Evolutionary conservation across 2,329 filamentous ascomycete genomes (phyloP).

Genomic region (Nemania sp.): DNA sequence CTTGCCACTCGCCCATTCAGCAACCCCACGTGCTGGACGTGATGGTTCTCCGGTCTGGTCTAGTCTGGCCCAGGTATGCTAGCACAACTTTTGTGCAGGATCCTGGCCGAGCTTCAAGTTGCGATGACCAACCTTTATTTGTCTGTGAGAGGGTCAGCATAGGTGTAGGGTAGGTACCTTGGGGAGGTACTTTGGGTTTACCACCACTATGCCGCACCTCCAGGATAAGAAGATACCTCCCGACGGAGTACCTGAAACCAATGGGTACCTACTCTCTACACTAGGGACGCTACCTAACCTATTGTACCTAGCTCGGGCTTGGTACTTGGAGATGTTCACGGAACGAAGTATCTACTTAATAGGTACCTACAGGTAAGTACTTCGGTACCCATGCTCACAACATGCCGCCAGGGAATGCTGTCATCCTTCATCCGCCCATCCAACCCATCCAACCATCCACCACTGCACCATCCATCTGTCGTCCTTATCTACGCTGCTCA

Average conservation of each 20-base stretch:
- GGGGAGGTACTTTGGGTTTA: too few species aligned
- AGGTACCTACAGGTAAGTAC: neutral
- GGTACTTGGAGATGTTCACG: too few species aligned
- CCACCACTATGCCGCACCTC: too few species aligned
- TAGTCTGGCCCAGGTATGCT: neutral
- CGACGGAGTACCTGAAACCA: too few species aligned
- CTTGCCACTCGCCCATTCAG: constrained; percentile 30
- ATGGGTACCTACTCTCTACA: too few species aligned
- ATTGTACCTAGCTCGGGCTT: too few species aligned
- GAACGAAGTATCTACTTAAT: neutral
- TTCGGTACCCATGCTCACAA: constrained; percentile 1
- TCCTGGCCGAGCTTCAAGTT: constrained; percentile 21
- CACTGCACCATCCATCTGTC: neutral
- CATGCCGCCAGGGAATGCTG: constrained; percentile 4
- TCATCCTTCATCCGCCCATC: neutral
- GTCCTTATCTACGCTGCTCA: constrained; percentile 2
- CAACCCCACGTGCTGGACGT: constrained; percentile 35
- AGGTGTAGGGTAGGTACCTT: too few species aligned
- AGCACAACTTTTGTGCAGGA: constrained; percentile 18
- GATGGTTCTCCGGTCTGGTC: constrained; percentile 1
- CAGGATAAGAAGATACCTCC: too few species aligned
- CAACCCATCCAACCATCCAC: too few species aligned
- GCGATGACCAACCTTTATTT: constrained; percentile 26
- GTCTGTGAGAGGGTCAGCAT: constrained; percentile 24
- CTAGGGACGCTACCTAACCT: too few species aligned